These are phyloP conservation scores for Castanospermum australe DNA, from an alignment of 306 rosid genomes.

Conservation along the genomic window DNA sequence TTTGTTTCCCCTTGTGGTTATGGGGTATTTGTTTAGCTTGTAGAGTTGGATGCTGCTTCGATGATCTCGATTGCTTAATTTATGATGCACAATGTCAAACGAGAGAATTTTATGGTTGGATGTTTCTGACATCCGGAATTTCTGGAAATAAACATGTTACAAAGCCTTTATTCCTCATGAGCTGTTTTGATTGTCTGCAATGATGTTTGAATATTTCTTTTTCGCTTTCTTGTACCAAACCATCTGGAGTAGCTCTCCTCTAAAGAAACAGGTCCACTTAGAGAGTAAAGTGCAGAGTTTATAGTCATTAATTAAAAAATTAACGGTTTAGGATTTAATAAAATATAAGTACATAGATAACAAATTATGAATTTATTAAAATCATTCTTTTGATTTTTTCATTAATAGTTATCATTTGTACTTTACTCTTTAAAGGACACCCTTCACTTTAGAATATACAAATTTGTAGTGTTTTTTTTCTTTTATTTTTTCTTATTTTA, in stretches of 20 bases:
- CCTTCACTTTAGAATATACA: too few species aligned
- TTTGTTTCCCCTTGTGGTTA: conserved; percentile 21
- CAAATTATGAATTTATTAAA: too few species aligned
- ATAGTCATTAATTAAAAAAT: too few species aligned
- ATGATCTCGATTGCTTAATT: conserved; percentile 61
- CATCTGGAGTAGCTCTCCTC: not conserved
- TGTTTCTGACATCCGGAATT: conserved; percentile 43
- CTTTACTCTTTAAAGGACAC: too few species aligned
- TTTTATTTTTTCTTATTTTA: too few species aligned
- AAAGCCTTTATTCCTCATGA: conserved; percentile 20
- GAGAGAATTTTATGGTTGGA: conserved; percentile 34
- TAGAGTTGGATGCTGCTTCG: conserved; percentile 67
- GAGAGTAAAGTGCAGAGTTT: too few species aligned
- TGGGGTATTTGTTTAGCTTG: conserved; percentile 46
- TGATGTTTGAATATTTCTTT: conserved; percentile 5
- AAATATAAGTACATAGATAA: too few species aligned
- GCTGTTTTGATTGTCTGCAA: conserved; percentile 21
- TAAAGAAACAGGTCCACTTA: too few species aligned
- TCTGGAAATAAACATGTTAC: conserved; percentile 37
- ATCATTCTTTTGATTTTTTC: too few species aligned
- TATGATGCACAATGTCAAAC: conserved; percentile 42
- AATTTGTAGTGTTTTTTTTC: too few species aligned
- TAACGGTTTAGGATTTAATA: too few species aligned
- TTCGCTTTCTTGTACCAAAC: not conserved
- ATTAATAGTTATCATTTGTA: too few species aligned